Conservation (phyloP, 352 stramenopile genomes). For the Pythium insidiosum region DNA sequence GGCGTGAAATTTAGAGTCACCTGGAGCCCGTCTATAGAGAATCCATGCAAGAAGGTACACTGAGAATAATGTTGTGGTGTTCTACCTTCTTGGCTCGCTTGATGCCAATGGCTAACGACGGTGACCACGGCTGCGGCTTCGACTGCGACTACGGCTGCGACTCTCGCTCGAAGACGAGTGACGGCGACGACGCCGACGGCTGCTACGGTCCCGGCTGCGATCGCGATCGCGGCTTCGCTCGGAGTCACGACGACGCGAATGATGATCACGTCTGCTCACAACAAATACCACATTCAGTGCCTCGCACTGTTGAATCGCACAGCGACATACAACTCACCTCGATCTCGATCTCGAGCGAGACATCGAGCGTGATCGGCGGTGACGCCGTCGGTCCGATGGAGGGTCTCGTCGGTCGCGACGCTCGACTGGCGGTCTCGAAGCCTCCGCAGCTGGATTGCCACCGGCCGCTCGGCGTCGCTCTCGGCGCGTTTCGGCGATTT, state of each 20-base stretch:
- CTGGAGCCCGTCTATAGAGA: not conserved
- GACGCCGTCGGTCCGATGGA: constrained; percentile 7
- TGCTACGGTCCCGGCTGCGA: constrained; percentile 17
- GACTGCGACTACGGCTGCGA: constrained; percentile 14
- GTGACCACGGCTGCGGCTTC: constrained; percentile 28
- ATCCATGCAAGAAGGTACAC: not conserved
- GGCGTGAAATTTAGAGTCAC: not conserved
- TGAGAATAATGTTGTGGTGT: too few species aligned
- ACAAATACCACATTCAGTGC: not conserved
- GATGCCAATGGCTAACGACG: constrained; percentile 13
- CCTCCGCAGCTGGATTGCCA: too few species aligned
- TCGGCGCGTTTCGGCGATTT: constrained; percentile 39
- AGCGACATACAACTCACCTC: constrained; percentile 7
- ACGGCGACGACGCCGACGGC: constrained; percentile 22
- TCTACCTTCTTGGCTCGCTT: not conserved
- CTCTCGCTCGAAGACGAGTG: too few species aligned
- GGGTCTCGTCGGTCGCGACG: not conserved
- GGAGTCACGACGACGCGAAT: constrained; percentile 6
- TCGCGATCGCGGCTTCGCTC: constrained; percentile 20
- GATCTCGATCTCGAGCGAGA: constrained; percentile 18
- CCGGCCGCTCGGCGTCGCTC: constrained; percentile 10
- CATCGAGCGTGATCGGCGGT: constrained; percentile 15
- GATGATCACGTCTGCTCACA: constrained; percentile 8
- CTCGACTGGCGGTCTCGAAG: too few species aligned
- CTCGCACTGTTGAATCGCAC: not conserved